phyloP scores from a whole-genome alignment of 306 rosid genomes.

The Cicer arietinum region DNA sequence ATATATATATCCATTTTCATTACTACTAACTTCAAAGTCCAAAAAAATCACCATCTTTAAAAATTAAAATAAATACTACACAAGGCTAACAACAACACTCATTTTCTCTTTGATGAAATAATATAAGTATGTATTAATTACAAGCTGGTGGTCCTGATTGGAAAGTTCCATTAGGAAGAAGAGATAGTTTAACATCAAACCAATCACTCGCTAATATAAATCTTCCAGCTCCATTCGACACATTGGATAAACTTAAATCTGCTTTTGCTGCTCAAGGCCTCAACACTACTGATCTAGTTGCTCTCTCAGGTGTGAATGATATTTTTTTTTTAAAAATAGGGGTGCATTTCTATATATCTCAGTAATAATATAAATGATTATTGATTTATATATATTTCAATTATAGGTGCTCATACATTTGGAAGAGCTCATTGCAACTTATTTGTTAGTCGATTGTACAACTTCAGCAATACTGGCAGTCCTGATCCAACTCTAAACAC shows the following conservation, averaged over 20 bases:
- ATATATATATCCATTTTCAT: no score
- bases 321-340: no score
- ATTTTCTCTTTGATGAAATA: no score
- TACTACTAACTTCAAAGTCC: no score
- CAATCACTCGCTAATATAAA: conserved; percentile 29
- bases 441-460: conserved; percentile 37
- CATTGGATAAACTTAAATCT: conserved; percentile 24
- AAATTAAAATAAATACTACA: no score
- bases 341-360: no score
- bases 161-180: conserved; percentile 60
- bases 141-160: conserved; percentile 51
- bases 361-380: background rate
- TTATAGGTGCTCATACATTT: conserved; percentile 56
- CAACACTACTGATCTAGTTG: conserved; percentile 58
- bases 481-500: conserved; percentile 50
- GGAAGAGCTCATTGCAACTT: conserved; percentile 43
- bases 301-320: conserved; percentile 55
- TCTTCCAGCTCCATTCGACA: conserved; percentile 49
- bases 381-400: background rate
- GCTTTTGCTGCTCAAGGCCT: conserved; percentile 49
- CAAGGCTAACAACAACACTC: no score
- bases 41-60: no score
- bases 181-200: conserved; percentile 57
- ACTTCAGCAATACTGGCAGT: conserved; percentile 33
- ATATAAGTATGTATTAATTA: no score